Conservation (phyloP, 2,329 filamentous ascomycete genomes). For the Fusarium sp. region DNA sequence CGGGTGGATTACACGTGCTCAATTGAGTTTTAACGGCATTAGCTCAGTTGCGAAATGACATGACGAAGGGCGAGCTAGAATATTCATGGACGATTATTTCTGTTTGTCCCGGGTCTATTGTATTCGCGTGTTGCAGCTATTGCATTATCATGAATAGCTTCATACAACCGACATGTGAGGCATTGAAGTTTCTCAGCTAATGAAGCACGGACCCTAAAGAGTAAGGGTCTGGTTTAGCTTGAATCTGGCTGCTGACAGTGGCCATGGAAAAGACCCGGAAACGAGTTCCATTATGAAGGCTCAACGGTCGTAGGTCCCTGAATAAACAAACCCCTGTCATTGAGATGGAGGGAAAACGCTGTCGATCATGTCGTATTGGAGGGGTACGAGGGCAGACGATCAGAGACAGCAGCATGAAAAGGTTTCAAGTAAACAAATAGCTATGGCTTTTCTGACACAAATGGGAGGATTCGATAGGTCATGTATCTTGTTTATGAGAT, state of each 20-base stretch:
- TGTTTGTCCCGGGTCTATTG: background rate
- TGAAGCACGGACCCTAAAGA: constrained; percentile 11
- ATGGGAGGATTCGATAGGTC: background rate
- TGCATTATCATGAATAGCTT: constrained; percentile 11
- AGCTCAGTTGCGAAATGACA: background rate
- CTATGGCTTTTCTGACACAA: background rate
- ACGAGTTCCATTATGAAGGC: constrained; percentile 1
- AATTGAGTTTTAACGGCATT: constrained; percentile 9
- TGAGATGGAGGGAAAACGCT: constrained; percentile 20
- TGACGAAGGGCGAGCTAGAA: background rate
- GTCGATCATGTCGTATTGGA: constrained; percentile 33
- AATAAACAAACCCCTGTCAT: constrained; percentile 23
- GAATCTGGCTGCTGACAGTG: constrained; percentile 22
- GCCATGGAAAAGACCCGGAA: background rate
- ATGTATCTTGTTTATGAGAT: background rate
- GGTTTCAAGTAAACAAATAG: constrained; percentile 16
- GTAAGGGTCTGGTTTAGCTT: background rate
- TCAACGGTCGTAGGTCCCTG: constrained; percentile 27
- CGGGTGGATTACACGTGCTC: constrained; percentile 22
- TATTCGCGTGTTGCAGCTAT: background rate
- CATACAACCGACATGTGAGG: background rate
- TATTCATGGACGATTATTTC: background rate
- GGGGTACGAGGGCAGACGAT: constrained; percentile 11
- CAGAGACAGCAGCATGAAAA: background rate
- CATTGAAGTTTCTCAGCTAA: background rate